Conservation (phyloP, 805 yeast species). For the Lipomyces sp. region DNA sequence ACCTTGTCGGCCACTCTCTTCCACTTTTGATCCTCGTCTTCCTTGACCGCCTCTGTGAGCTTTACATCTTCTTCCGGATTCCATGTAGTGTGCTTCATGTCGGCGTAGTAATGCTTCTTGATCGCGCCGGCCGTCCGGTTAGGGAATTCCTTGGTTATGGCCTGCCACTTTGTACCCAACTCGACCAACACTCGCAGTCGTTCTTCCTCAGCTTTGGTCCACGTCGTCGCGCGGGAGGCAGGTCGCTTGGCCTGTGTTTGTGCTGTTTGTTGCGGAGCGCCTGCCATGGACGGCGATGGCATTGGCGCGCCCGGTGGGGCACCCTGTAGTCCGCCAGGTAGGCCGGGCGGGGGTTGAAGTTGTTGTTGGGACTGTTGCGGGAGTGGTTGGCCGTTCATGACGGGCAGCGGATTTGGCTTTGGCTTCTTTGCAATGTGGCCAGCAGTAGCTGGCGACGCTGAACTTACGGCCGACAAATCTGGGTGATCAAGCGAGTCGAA, state of each 20-base stretch:
- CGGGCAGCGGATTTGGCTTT: constrained; percentile 16
- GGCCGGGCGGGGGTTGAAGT: not conserved
- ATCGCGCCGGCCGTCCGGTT: constrained; percentile 44
- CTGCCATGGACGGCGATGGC: too few relatives aligned
- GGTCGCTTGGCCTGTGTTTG: constrained; percentile 19
- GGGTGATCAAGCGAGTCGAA: constrained; percentile 30
- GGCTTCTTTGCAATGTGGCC: constrained; percentile 28
- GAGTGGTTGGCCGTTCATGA: constrained; percentile 4
- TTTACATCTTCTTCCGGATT: constrained; percentile 40
- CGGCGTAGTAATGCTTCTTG: constrained; percentile 44
- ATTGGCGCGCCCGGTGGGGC: too few relatives aligned
- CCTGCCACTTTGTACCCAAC: constrained; percentile 41
- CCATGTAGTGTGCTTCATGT: constrained; percentile 43
- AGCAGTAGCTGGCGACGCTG: constrained; percentile 16
- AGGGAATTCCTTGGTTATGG: constrained; percentile 41
- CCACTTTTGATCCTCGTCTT: constrained; percentile 41
- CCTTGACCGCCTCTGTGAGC: constrained; percentile 37
- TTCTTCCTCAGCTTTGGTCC: constrained; percentile 36
- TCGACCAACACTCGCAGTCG: constrained; percentile 39
- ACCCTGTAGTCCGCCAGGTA: too few relatives aligned
- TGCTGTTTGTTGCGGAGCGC: constrained; percentile 14
- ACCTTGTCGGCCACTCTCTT: constrained; percentile 39
- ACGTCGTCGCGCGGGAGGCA: constrained; percentile 30
- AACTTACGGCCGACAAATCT: constrained; percentile 20
- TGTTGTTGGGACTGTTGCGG: constrained; percentile 3